Conservation (phyloP, 2,329 filamentous ascomycete species). For the Myriosclerotinia curreyana region DNA sequence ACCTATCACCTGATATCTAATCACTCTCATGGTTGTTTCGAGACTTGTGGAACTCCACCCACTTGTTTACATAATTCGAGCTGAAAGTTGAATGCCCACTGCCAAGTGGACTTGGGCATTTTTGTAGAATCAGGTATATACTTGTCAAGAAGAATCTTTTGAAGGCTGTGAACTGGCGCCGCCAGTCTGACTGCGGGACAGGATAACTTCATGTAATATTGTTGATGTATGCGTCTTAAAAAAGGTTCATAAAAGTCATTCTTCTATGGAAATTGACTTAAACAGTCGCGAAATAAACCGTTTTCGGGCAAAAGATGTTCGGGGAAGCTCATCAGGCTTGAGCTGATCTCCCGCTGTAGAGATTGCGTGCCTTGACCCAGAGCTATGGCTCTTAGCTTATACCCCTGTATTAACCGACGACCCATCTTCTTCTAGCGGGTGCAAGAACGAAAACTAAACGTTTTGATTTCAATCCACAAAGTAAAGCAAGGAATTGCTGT, state of each 20-base stretch:
- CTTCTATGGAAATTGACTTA: neutral
- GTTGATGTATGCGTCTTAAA: neutral
- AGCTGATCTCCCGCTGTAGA: constrained; percentile 3
- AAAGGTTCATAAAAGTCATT: neutral
- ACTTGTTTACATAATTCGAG: neutral
- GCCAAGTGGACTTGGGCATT: neutral
- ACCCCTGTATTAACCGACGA: neutral
- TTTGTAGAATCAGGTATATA: neutral
- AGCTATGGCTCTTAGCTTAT: neutral
- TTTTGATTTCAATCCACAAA: neutral
- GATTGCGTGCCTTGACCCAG: neutral
- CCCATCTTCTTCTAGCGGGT: neutral
- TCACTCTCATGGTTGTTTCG: neutral
- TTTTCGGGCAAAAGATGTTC: neutral
- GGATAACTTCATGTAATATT: neutral
- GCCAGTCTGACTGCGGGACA: neutral
- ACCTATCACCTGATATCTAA: neutral
- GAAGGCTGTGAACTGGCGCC: neutral
- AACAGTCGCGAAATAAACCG: neutral
- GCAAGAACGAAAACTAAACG: neutral
- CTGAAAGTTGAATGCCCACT: neutral
- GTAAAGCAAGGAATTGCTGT: neutral
- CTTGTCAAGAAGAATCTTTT: neutral
- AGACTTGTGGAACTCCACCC: neutral
- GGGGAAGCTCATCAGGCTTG: neutral